Conservation (phyloP, 371 early-diverging fungal genomes). For the Mucor indicus region DNA sequence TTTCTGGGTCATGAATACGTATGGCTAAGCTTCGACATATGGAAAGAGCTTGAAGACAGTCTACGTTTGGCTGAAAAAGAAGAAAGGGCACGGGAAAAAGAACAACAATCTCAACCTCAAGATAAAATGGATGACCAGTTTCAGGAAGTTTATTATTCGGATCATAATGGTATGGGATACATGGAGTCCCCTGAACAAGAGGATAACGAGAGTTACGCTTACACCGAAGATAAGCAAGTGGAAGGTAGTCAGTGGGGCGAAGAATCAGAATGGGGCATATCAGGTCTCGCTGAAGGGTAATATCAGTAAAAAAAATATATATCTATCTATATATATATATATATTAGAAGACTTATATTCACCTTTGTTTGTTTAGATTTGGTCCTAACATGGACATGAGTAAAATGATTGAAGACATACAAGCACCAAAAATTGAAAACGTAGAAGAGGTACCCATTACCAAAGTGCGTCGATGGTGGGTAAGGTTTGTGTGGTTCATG, state of each 20-base stretch:
- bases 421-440: constrained; percentile 39
- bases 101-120: no score
- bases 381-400: constrained; percentile 45
- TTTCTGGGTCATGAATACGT: constrained; percentile 56
- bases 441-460: constrained; percentile 50
- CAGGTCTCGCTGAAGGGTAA: constrained; percentile 34
- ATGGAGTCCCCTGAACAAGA: constrained; percentile 1
- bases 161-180: background rate
- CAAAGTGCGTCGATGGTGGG: constrained; percentile 68
- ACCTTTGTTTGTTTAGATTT: no score
- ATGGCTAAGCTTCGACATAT: constrained; percentile 61
- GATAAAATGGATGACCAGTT: background rate
- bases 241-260: constrained; percentile 39
- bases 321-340: no score
- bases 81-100: constrained; percentile 43
- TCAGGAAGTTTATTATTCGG: background rate
- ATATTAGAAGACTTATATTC: no score
- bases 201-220: constrained; percentile 19
- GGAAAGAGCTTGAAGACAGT: constrained; percentile 75
- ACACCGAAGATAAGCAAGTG: constrained; percentile 26
- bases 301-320: no score
- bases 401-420: constrained; percentile 35
- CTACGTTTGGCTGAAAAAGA: constrained; percentile 66
- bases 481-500: constrained; percentile 71
- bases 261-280: constrained; percentile 40